phyloP scores from a whole-genome alignment of 2,329 filamentous ascomycete species.

The Cladosporium sp. region DNA sequence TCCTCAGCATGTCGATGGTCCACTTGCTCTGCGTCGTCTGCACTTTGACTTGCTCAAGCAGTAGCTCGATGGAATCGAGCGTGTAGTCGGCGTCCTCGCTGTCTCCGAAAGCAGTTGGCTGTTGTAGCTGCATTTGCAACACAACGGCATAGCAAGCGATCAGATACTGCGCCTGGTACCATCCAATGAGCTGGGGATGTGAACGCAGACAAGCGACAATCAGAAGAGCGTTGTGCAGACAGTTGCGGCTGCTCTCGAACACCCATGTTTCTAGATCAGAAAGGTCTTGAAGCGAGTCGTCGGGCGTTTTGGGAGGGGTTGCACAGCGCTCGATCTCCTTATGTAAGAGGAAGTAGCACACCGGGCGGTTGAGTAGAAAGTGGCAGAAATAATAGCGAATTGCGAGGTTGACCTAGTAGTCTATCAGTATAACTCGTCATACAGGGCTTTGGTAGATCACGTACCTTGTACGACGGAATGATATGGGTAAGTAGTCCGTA shows the following conservation, averaged over 20 bases:
- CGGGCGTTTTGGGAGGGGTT: constrained; percentile 10
- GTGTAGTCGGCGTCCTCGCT: constrained; percentile 10
- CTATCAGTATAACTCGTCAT: not conserved
- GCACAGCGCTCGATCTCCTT: constrained; percentile 13
- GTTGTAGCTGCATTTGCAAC: constrained; percentile 4
- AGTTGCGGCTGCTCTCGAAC: constrained; percentile 13
- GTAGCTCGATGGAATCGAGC: constrained; percentile 8
- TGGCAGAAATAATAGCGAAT: constrained; percentile 14
- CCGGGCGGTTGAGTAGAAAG: constrained; percentile 6
- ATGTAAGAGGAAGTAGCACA: constrained; percentile 13
- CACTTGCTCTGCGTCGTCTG: constrained; percentile 11
- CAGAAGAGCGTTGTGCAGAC: constrained; percentile 11
- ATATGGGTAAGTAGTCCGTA: constrained; percentile 10
- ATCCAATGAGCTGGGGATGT: constrained; percentile 9
- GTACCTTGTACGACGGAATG: constrained; percentile 13
- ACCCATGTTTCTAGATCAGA: constrained; percentile 12
- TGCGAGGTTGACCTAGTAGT: constrained; percentile 8
- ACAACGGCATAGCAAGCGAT: constrained; percentile 12
- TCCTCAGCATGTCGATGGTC: constrained; percentile 12
- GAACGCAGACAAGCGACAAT: constrained; percentile 11
- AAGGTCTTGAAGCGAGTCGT: constrained; percentile 9
- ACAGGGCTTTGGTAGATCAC: not conserved
- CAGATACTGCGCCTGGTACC: constrained; percentile 12
- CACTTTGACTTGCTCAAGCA: constrained; percentile 5
- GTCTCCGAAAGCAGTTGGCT: constrained; percentile 3